phyloP scores from a whole-genome alignment of 139 green algal genomes.

The Chlorella sp. region DNA sequence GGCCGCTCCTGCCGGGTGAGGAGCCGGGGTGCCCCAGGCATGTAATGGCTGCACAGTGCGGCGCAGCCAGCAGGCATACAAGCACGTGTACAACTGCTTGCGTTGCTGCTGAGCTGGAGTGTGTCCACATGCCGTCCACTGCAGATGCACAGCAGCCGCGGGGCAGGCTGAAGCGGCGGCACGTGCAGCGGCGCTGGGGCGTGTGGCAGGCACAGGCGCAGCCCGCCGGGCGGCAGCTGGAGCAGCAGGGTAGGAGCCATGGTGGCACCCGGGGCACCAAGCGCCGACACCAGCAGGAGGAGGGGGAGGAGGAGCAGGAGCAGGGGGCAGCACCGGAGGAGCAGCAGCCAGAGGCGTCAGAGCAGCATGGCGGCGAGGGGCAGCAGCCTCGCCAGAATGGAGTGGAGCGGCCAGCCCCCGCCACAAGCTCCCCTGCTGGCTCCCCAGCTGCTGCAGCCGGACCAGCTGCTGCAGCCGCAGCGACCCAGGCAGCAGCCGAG shows the following conservation, averaged over 20 bases:
- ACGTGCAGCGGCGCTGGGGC: conserved; percentile 26
- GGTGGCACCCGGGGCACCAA: too few relatives aligned
- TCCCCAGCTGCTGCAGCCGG: neutral
- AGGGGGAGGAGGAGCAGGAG: too few relatives aligned
- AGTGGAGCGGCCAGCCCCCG: too few relatives aligned
- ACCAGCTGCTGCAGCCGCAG: neutral
- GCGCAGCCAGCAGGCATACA: neutral
- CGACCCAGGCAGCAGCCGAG: neutral
- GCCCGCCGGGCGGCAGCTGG: neutral
- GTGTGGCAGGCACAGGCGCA: neutral
- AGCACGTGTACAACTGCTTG: too few relatives aligned
- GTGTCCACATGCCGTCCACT: neutral
- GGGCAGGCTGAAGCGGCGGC: conserved; percentile 16
- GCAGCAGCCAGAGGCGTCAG: neutral
- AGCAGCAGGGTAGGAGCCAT: too few relatives aligned
- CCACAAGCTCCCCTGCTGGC: too few relatives aligned
- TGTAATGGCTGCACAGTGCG: neutral
- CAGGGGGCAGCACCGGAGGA: neutral
- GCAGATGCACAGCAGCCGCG: neutral
- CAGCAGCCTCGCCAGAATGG: neutral
- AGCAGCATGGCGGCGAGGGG: neutral
- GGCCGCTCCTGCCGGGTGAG: conserved; percentile 19
- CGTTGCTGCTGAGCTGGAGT: neutral
- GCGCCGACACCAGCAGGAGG: too few relatives aligned
- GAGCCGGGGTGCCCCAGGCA: too few relatives aligned